A percentile compares a stretch with the other conserved stretches of the same genome.
phyloP scores from a whole-genome alignment of 495 filamentous ascomycete species.

The Sordaria brevicollis region DNA sequence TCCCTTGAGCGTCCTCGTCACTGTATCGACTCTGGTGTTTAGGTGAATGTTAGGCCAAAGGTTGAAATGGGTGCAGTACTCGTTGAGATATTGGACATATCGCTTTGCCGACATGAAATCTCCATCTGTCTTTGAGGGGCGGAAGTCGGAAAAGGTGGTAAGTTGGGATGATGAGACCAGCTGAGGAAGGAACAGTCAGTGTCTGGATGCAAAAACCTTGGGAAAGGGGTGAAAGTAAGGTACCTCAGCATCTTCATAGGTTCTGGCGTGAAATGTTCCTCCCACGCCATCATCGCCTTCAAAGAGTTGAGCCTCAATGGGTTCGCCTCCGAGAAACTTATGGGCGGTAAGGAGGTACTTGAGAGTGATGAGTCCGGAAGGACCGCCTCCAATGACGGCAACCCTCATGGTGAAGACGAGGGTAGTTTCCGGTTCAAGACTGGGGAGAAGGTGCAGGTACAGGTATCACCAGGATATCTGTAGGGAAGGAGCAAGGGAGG shows the following conservation, averaged over 20 bases:
- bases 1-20: conserved; percentile 11
- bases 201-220: not conserved
- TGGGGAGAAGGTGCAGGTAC: not conserved
- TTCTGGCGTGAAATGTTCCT: conserved; percentile 22
- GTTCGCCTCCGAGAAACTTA: conserved; percentile 12
- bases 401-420: conserved; percentile 11
- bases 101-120: conserved; percentile 26
- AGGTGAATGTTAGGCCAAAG: conserved; percentile 30
- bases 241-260: conserved; percentile 29
- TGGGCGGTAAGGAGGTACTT: conserved; percentile 32
- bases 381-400: conserved; percentile 34
- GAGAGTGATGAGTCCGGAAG: conserved; percentile 34
- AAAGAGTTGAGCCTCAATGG: conserved; percentile 25
- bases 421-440: not conserved
- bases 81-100: conserved; percentile 28
- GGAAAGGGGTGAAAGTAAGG: not conserved
- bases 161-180: conserved; percentile 33
- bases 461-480: not conserved
- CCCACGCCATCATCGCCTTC: conserved; percentile 15
- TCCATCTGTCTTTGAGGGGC: conserved; percentile 13
- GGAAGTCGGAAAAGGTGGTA: conserved; percentile 32
- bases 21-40: conserved; percentile 13
- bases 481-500: not conserved
- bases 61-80: conserved; percentile 29
- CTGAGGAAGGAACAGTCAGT: conserved; percentile 8